Base-by-base conservation (phyloP, 1,284 basidiomycete genomes). In the Caloboletus firmus region DNA sequence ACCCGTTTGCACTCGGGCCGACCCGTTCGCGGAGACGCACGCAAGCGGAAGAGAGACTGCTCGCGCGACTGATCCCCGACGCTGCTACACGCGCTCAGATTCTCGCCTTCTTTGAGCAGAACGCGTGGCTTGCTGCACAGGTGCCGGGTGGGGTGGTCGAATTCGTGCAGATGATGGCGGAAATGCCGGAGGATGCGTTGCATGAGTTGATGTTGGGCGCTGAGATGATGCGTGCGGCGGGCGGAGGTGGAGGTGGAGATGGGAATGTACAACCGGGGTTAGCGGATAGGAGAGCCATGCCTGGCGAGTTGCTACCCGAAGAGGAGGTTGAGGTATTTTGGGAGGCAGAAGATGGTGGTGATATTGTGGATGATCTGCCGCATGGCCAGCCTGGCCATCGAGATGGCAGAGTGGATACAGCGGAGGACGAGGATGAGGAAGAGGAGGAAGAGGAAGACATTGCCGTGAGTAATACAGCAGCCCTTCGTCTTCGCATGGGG, bases 81-180 rank as follows among this genome's bases (percentile, higher is more conserved):
- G 74, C 72, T 0, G 79, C 70, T 9, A 75, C 84, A 49, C 75
- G 84, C 31, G 72, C 72, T 18, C 81, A 87, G 62, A 66, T 90
- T 0, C 72, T 86, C 69, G 81, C 54, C 17, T 55, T 64, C 32
- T 58, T 58, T 26, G 49, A 55, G 24, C 50, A 55, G 50, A 60
- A 61, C 22, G 53, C 55, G 15, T 52, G 54, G 81, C 72, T 89
- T 17, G 77, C 74, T 34, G 74, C 75, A 34, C 78, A 79, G 56
- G 82, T 89, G 53, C 85, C 82, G 0, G 86, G 81, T 1, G 88
- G 87, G 1, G 69, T 87, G 12, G 69, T 83, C 18, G 80, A 86
- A 62, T 84, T 90, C 59, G 80, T 81, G 30, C 81, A 85, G 68
- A 69, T 77, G 57, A 74, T 80, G 24, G 83, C 68, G 12, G 77